Base-by-base conservation (phyloP, 306 rosid species). In the Ziziphus jujuba region DNA sequence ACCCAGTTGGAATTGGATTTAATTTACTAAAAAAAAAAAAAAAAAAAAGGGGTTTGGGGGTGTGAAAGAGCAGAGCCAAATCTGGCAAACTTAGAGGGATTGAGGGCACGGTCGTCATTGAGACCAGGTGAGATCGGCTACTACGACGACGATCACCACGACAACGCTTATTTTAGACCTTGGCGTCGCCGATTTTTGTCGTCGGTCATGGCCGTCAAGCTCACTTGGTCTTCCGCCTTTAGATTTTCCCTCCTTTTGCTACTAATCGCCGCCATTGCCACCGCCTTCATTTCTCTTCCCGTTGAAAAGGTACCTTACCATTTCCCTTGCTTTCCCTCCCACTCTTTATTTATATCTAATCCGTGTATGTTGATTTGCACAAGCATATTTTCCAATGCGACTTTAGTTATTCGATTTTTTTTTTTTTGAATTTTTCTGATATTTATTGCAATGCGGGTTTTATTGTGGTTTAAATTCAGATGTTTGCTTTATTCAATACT, bases 271-370 rank as follows among this genome's bases (percentile, higher is more conserved):
- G 77, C 84, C 84, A 40, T 76, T 21, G 73, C 71, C 50, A 51
- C 57, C 71, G 89, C 86, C 47, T 79, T 74, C 73, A 60, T 67
- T 56, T 72, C 71, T 45, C 80, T 84, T 36, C 89, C 86, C 25
- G 36, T 81, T 36, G 87, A 81, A 54, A 79, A 84, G 89, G 86
- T 56, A 49, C 25, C 16, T 9, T 15, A 14, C 17, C 12, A 28
- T 62, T 25, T 44, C 67, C 28, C 38, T 47, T 5, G 40, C 48
- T 61, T 4, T 56, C n/a, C n/a, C n/a, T n/a, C n/a, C n/a, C n/a
- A n/a, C n/a, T n/a, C n/a, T n/a, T n/a, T n/a, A n/a, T n/a, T n/a
- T 62, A 1, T 43, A 4, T 20, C 3, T 36, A 40, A 7, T 38
- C 9, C 9, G 9, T 38, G 11, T 38, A 11, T 38, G 44, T 12